Evolutionary conservation across 2,329 filamentous ascomycete genomes (phyloP).

Genomic region (Cladobotryum mycophilum): DNA sequence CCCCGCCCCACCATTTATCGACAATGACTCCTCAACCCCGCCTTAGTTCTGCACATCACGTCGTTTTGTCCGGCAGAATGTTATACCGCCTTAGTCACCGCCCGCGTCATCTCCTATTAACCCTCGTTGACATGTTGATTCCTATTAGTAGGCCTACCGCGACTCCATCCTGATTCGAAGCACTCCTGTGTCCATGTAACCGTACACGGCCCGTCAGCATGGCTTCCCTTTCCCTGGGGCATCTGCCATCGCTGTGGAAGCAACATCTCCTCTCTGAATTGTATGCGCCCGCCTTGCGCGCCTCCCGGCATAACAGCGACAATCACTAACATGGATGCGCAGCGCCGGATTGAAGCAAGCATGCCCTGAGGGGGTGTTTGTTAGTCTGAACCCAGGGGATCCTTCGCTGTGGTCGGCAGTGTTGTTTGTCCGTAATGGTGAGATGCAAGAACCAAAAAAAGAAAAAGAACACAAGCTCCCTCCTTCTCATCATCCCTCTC

Average conservation of each 20-base stretch:
- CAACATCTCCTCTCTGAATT: conserved; percentile 79
- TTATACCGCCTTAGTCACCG: conserved; percentile 15
- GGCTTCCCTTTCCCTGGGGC: conserved; percentile 38
- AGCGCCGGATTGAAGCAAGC: conserved; percentile 76
- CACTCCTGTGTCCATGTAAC: conserved; percentile 4
- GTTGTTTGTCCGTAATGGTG: conserved; percentile 84
- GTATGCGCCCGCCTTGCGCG: conserved; percentile 36
- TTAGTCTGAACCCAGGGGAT: conserved; percentile 76
- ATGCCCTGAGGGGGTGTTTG: conserved; percentile 80
- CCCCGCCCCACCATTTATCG: not conserved
- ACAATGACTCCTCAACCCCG: not conserved
- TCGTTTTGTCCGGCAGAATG: conserved; percentile 15
- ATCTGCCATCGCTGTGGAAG: conserved; percentile 54
- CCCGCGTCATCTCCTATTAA: not conserved
- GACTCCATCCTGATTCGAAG: not conserved
- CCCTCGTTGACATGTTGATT: not conserved
- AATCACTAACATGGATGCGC: conserved; percentile 16
- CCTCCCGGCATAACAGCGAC: conserved; percentile 3
- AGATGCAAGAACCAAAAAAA: too few relatives aligned
- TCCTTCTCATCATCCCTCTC: too few relatives aligned
- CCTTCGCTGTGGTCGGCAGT: conserved; percentile 83
- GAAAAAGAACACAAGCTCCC: too few relatives aligned
- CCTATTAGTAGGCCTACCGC: not conserved
- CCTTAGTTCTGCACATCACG: not conserved
- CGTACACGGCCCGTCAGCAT: conserved; percentile 24